Evolutionary conservation across 2,329 filamentous ascomycete genomes (phyloP).

Genomic region (Torrubiellomyces zombiae): DNA sequence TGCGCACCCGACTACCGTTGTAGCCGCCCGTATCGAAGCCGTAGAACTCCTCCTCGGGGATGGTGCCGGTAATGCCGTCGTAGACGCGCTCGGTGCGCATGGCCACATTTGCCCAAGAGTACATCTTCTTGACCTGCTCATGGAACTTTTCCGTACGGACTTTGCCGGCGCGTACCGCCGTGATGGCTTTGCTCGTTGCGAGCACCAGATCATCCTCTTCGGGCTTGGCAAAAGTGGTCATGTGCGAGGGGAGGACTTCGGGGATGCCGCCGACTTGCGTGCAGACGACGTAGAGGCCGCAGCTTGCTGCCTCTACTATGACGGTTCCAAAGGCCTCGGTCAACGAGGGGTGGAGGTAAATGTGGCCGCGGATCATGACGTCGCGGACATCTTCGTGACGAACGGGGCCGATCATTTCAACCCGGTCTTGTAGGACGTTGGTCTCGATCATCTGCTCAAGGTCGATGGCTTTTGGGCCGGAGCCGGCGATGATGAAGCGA

Average conservation of each 20-base stretch:
- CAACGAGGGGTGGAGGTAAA: conserved; percentile 86
- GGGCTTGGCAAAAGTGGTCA: conserved; percentile 94
- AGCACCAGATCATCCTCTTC: conserved; percentile 90
- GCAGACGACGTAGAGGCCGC: conserved; percentile 89
- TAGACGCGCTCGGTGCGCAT: conserved; percentile 89
- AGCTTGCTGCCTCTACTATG: conserved; percentile 91
- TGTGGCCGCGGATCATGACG: conserved; percentile 92
- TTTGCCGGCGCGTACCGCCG: conserved; percentile 66
- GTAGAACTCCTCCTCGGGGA: conserved; percentile 77
- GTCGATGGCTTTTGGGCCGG: conserved; percentile 91
- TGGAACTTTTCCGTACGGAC: conserved; percentile 90
- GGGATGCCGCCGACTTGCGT: conserved; percentile 94
- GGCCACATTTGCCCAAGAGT: conserved; percentile 94
- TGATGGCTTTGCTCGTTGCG: conserved; percentile 80
- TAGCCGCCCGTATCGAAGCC: conserved; percentile 57
- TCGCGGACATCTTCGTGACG: conserved; percentile 93
- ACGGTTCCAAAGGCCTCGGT: conserved; percentile 97
- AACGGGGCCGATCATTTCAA: conserved; percentile 80
- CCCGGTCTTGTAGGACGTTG: conserved; percentile 82
- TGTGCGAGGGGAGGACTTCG: conserved; percentile 85
- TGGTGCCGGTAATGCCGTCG: conserved; percentile 75
- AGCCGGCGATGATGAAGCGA: conserved; percentile 90
- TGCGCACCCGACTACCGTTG: conserved; percentile 57
- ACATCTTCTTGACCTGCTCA: conserved; percentile 95
- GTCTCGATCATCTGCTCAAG: conserved; percentile 96